Conservation (phyloP, 2,329 filamentous ascomycete genomes). For the Fusarium sp. region DNA sequence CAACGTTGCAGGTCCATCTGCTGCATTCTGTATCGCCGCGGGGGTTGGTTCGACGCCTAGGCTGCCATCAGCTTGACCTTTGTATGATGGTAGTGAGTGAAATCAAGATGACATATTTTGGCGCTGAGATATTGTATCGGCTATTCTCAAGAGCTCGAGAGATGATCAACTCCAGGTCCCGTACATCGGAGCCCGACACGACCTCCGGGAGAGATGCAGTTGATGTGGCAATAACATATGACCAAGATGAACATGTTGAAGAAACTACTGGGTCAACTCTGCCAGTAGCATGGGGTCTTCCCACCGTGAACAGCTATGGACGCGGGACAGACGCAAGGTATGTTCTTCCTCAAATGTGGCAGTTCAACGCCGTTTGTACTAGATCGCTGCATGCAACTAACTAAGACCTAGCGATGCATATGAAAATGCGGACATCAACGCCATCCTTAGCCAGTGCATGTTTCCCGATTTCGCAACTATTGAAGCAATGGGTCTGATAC, state of each 20-base stretch:
- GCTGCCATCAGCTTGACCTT: constrained; percentile 14
- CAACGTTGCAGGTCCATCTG: constrained; percentile 26
- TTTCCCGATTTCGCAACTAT: not conserved
- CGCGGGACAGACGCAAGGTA: not conserved
- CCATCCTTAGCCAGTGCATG: not conserved
- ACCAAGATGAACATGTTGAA: not conserved
- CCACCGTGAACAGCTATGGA: not conserved
- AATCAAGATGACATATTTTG: constrained; percentile 9
- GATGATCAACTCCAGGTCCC: not conserved
- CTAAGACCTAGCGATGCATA: not conserved
- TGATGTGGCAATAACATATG: not conserved
- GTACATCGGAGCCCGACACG: not conserved
- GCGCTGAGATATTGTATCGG: not conserved
- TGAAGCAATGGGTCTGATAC: not conserved
- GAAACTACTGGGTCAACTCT: not conserved
- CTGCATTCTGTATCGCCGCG: constrained; percentile 8
- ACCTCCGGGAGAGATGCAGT: not conserved
- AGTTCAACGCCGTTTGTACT: not conserved
- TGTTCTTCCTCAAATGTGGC: not conserved
- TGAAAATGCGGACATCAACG: not conserved
- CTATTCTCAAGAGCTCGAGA: not conserved
- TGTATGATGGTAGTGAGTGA: constrained; percentile 22
- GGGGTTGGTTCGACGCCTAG: not conserved
- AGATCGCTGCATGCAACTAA: not conserved
- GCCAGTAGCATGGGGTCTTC: not conserved